Evolutionary conservation across 2,329 filamentous ascomycete species (phyloP).

Genomic region (Coniella lustricola): DNA sequence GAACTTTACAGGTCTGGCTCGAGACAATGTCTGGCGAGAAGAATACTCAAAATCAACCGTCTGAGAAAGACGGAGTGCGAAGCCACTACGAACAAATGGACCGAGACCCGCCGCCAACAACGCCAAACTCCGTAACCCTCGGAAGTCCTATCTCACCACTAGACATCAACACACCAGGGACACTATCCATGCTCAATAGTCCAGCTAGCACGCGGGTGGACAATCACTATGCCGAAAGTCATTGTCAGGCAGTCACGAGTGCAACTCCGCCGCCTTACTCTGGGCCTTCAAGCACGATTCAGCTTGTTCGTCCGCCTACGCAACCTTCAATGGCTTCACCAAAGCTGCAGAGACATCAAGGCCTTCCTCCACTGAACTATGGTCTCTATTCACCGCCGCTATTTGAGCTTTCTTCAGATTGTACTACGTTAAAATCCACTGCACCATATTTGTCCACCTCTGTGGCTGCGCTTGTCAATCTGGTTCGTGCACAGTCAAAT

Average conservation of each 20-base stretch:
- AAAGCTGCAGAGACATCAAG: conserved; percentile 34
- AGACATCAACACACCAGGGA: background rate
- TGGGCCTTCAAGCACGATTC: conserved; percentile 22
- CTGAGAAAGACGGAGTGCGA: conserved; percentile 12
- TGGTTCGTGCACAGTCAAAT: conserved; percentile 41
- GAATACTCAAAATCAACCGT: conserved; percentile 2
- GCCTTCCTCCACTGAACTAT: conserved; percentile 43
- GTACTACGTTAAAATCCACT: conserved; percentile 38
- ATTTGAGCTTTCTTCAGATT: conserved; percentile 44
- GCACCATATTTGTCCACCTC: conserved; percentile 42
- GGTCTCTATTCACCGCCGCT: conserved; percentile 44
- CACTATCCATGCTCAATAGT: background rate
- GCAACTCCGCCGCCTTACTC: conserved; percentile 29
- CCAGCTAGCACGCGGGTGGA: background rate
- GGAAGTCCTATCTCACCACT: conserved; percentile 2
- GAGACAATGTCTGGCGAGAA: conserved; percentile 11
- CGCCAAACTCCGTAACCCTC: conserved; percentile 1
- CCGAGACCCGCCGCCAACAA: conserved; percentile 1
- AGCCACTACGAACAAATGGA: conserved; percentile 6
- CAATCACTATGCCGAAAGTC: background rate
- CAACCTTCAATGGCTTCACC: conserved; percentile 20
- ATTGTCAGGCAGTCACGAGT: background rate
- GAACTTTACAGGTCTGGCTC: background rate
- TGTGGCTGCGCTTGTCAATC: conserved; percentile 35
- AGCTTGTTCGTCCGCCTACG: conserved; percentile 8